Base-by-base conservation (phyloP, 352 stramenopile species). In the Phytophthora sojae region DNA sequence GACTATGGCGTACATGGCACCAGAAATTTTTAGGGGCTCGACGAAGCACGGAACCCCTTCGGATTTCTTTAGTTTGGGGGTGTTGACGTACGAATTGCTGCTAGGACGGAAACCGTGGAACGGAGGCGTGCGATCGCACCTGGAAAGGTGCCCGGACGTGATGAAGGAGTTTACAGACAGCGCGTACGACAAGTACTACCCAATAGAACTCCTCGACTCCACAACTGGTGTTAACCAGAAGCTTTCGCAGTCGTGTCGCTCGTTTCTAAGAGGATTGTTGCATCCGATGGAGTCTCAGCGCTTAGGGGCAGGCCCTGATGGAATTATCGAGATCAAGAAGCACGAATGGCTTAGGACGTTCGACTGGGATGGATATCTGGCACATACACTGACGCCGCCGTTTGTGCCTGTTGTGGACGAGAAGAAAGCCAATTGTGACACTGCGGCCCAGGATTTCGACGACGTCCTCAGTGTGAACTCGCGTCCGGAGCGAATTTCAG, bases 1-100 rank as follows among this genome's bases (percentile, higher is more conserved):
- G 6, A 95, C 87, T 0, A 73, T 71, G 12, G 63, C 72, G n/a
- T 93, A 93, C 70, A 90, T 95, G 79, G 87, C 87, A 1, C 85
- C 85, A 0, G 85, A 95, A 60, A 77, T 93, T n/a, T 91, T 92
- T 37, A 54, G 65, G 1, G 78, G 74, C 0, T 79, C 72, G 0
- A 79, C 77, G 42, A 81, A 91, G 30, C 87, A 95, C 42, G 87
- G 87, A 6, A 61, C 77, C 17, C 64, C 82, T 0, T 76, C 81
- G 3, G 87, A 95, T 52, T 88, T 91, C 26, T 95, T 90, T 61
- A 82, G 81, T 35, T 66, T 92, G 19, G 87, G 85, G 0, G 71
- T 93, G n/a, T 67, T 91, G 25, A 57, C 76, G 0, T 85, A 80
- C 29, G 85, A 93, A 39, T 57, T 95, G 11, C 6, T 91, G 8